Percentiles rank a stretch among this genome's conserved stretches.
phyloP scores from a whole-genome alignment of 129 eudicot genomes.

The Mikania micrantha region DNA sequence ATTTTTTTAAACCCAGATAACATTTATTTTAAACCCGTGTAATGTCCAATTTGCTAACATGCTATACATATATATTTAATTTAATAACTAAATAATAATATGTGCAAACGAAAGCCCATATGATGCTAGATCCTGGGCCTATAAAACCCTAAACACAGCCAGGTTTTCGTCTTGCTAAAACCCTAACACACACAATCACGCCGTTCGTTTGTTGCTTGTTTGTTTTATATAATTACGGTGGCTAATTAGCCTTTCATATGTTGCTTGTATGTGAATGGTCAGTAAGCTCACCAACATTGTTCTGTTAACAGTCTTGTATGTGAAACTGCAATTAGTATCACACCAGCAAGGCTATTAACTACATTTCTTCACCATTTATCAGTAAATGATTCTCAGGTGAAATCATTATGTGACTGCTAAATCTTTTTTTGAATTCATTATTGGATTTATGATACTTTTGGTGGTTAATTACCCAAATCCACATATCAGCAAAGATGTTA shows the following conservation, averaged over 20 bases:
- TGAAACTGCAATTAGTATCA: neutral
- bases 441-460: too few species aligned
- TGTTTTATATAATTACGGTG: slow-evolving; percentile 6
- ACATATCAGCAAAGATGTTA: neutral
- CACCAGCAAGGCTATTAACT: slow-evolving; percentile 14
- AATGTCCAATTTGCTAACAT: too few species aligned
- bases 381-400: neutral
- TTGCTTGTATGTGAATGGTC: slow-evolving; percentile 22
- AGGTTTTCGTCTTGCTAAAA: neutral
- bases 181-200: neutral
- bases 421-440: neutral
- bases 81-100: too few species aligned
- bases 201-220: neutral
- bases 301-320: slow-evolving; percentile 15
- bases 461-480: too few species aligned
- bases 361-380: slow-evolving; percentile 7
- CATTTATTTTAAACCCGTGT: too few species aligned
- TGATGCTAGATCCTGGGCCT: neutral
- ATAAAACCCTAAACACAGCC: neutral
- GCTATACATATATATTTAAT: too few species aligned
- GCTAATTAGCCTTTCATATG: slow-evolving; percentile 31
- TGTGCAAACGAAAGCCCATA: neutral
- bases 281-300: slow-evolving; percentile 25
- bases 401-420: neutral
- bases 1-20: too few species aligned